Conservation (phyloP, 768 basidiomycete genomes). For the Serpula lacrymans region DNA sequence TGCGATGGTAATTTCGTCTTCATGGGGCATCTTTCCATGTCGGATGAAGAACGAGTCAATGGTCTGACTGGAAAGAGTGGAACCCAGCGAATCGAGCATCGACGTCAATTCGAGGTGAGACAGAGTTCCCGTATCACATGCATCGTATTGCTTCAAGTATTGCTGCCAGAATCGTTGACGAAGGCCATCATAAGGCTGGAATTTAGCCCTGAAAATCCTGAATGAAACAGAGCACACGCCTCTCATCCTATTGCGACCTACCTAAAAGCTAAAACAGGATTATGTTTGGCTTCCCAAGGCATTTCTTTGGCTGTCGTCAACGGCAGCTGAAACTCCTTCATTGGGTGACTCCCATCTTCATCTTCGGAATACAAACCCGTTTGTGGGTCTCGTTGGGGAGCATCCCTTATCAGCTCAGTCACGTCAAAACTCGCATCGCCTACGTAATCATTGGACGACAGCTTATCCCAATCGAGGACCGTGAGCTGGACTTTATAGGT, state of each 20-base stretch:
- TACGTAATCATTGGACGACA: conserved; percentile 83
- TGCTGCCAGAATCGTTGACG: conserved; percentile 90
- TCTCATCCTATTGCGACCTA: conserved; percentile 30
- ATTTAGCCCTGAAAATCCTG: conserved; percentile 64
- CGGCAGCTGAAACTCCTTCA: conserved; percentile 71
- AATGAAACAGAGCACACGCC: not conserved
- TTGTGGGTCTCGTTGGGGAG: conserved; percentile 59
- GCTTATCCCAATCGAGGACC: conserved; percentile 96
- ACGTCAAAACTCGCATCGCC: conserved; percentile 77
- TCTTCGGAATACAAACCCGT: conserved; percentile 45
- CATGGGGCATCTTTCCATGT: conserved; percentile 56
- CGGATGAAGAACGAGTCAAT: conserved; percentile 79
- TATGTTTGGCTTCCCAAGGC: conserved; percentile 70
- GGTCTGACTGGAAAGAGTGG: conserved; percentile 79
- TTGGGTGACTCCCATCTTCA: conserved; percentile 37
- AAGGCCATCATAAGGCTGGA: conserved; percentile 90
- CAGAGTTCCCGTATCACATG: conserved; percentile 70
- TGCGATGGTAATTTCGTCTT: conserved; percentile 73
- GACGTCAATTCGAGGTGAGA: conserved; percentile 87
- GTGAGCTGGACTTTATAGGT: conserved; percentile 74
- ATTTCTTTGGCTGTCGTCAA: conserved; percentile 59
- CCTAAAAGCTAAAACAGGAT: conserved; percentile 68
- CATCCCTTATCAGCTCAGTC: conserved; percentile 60
- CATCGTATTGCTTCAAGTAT: conserved; percentile 87
- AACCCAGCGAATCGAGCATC: conserved; percentile 96